phyloP scores from a whole-genome alignment of 331 rosid genomes.

The Arachis monticola region DNA sequence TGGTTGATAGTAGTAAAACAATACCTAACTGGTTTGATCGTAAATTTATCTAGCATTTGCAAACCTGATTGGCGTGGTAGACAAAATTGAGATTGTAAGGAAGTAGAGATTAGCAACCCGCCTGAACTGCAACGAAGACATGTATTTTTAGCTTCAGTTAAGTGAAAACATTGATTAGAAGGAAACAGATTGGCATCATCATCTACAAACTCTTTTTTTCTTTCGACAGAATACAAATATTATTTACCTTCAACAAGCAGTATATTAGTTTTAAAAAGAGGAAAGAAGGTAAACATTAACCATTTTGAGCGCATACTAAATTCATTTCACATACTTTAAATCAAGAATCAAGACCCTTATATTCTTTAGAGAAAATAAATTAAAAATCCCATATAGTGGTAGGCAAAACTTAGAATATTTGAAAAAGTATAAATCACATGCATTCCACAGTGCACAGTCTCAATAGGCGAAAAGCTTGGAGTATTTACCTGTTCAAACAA shows the following conservation, averaged over 20 bases:
- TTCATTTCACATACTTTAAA: not conserved
- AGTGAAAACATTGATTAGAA: slow-evolving; percentile 33
- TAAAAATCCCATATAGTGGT: not conserved
- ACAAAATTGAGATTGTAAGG: slow-evolving; percentile 83
- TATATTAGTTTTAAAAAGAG: slow-evolving; percentile 20
- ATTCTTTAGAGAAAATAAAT: not conserved
- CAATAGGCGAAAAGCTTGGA: slow-evolving; percentile 10
- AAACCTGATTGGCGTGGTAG: slow-evolving; percentile 90
- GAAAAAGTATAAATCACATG: not conserved
- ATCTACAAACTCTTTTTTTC: not conserved
- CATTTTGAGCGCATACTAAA: slow-evolving; percentile 12
- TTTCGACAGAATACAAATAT: not conserved
- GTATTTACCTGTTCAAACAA: slow-evolving; percentile 76
- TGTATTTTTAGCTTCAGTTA: slow-evolving; percentile 32
- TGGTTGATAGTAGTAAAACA: slow-evolving; percentile 30
- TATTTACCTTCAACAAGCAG: slow-evolving; percentile 22
- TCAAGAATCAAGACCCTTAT: slow-evolving; percentile 1
- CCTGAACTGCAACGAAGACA: slow-evolving; percentile 75
- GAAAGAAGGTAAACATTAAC: slow-evolving; percentile 9
- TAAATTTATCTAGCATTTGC: slow-evolving; percentile 21
- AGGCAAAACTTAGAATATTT: not conserved
- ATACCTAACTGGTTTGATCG: not conserved
- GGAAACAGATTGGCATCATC: slow-evolving; percentile 26
- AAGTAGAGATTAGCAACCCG: slow-evolving; percentile 95
- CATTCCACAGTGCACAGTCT: not conserved